phyloP scores from a whole-genome alignment of 805 yeast species.

The Maudiozyma turicensis region DNA sequence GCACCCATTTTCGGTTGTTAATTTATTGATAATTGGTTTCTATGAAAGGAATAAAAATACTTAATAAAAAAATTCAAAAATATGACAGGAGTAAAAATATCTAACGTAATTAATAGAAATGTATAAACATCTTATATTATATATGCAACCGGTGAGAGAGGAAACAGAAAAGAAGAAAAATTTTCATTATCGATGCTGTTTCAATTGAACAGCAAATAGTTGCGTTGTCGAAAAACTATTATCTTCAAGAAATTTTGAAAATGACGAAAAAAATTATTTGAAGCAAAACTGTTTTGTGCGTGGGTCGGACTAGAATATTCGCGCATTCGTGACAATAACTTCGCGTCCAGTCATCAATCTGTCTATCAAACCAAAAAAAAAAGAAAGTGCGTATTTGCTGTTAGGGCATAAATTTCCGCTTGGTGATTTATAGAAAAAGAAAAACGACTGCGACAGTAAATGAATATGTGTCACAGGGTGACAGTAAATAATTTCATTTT shows the following conservation, averaged over 20 bases:
- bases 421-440: too few species aligned
- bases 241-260: too few species aligned
- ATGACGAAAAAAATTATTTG: too few species aligned
- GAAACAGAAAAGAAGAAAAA: too few species aligned
- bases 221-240: too few species aligned
- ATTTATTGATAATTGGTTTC: constrained; percentile 7
- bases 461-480: not conserved
- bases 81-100: not conserved
- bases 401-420: too few species aligned
- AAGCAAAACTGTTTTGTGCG: not conserved
- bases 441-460: not conserved
- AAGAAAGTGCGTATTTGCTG: too few species aligned
- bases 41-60: not conserved
- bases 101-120: not conserved
- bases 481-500: not conserved
- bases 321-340: not conserved
- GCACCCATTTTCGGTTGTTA: constrained; percentile 73
- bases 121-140: too few species aligned
- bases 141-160: too few species aligned
- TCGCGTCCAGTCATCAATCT: not conserved
- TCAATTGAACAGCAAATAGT: too few species aligned
- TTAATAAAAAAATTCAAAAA: not conserved
- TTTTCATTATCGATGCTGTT: too few species aligned
- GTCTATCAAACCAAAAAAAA: too few species aligned
- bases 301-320: not conserved